Percentiles rank a stretch among this genome's conserved stretches.
phyloP scores from a whole-genome alignment of 257 asterid genomes.

The Scutellaria barbata region DNA sequence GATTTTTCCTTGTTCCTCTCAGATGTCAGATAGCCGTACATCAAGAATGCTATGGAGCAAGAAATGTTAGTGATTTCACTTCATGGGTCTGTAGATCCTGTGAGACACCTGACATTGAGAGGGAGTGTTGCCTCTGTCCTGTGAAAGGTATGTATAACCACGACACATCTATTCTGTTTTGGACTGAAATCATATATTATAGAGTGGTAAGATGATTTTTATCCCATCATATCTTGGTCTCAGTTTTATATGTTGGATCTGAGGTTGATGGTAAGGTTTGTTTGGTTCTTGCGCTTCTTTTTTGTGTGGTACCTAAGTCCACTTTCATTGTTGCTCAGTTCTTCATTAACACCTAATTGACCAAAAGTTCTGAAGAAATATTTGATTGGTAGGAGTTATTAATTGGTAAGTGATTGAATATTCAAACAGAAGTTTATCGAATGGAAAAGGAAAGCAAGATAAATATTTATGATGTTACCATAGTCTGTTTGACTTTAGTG shows the following conservation, averaged over 20 bases:
- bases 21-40: slow-evolving; percentile 99
- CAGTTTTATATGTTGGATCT: slow-evolving; percentile 10
- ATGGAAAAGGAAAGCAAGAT: slow-evolving; percentile 11
- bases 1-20: slow-evolving; percentile 37
- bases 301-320: slow-evolving; percentile 5
- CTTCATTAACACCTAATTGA: slow-evolving; percentile 3
- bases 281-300: neutral
- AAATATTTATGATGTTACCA: slow-evolving; percentile 1
- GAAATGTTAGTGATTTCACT: slow-evolving; percentile 88
- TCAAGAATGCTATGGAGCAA: slow-evolving; percentile 99
- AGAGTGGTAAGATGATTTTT: slow-evolving; percentile 1
- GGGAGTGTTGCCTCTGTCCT: slow-evolving; percentile 99
- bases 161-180: slow-evolving; percentile 17
- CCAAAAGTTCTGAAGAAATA: slow-evolving; percentile 11
- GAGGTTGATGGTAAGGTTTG: slow-evolving; percentile 15
- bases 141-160: slow-evolving; percentile 72
- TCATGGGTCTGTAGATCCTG: slow-evolving; percentile 98
- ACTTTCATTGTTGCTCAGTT: neutral
- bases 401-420: slow-evolving; percentile 8
- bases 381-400: slow-evolving; percentile 29
- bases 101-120: slow-evolving; percentile 94
- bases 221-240: neutral
- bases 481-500: slow-evolving; percentile 18
- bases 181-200: slow-evolving; percentile 15
- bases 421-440: slow-evolving; percentile 6